Base-by-base conservation (phyloP, 2,329 filamentous ascomycete genomes). In the Hypoxylon sp. region DNA sequence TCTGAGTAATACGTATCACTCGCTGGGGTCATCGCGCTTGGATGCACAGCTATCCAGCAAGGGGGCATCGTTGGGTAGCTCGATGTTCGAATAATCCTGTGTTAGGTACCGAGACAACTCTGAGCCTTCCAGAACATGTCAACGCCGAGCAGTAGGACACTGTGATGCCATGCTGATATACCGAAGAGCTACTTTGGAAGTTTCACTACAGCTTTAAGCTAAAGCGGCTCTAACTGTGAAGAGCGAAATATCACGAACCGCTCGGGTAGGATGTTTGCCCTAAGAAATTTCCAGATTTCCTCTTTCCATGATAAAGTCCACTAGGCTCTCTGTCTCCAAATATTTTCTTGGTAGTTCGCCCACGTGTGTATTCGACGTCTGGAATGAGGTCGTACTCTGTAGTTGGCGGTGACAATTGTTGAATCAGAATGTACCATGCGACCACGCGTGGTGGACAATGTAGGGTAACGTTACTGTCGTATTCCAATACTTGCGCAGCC, bases 391-490 rank as follows among this genome's bases (percentile, higher is more conserved):
- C 6, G 36, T 36, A 36, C 13, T 36, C 21, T 9, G 23, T 32
- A 50, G 4, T 21, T 41, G 5, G 4, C 41, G 21, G 48, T 32
- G 23, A 36, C 30, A 32, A 43, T 49, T 55, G 41, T 49, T 60
- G 51, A 60, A 64, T 48, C 43, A 58, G 28, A 59, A 38, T 64
- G 60, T 56, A 50, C 30, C 43, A 57, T 28, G 45, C 48, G 49
- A 32, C 32, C 32, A 57, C 34, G 45, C 48, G 56, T 38, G 41
- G 46, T 60, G 28, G 17, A 45, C 49, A 25, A 25, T 45, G 41
- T 48, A 36, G 14, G 52, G 66, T 66, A 69, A 69, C 66, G 66
- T 69, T 69, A 63, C 66, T 53, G 30, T 43, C 58, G 63, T 66
- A 62, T 66, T 57, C 32, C 49, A 34, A 50, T 34, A 50, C 41